Evolutionary conservation across 257 asterid genomes (phyloP), one percentile per base, ranked within the genome.

Genomic region (Salvia hispanica): DNA sequence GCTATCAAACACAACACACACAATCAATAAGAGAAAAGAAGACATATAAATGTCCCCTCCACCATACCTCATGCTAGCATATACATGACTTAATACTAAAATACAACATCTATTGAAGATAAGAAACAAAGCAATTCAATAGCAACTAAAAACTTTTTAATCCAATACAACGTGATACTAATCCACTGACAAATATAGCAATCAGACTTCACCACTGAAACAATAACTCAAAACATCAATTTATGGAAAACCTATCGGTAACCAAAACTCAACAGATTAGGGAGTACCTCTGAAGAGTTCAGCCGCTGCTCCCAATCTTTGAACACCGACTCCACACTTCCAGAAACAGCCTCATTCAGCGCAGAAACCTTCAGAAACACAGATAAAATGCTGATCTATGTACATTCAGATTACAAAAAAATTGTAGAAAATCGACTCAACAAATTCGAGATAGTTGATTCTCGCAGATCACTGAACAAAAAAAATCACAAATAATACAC

Each of bases 261-360:
- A 43, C 55, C 7, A 63, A 69, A 58, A 2, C 39, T 54, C 9
- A 44, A 13, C 7, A 76, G 10, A 11, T 21, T 62, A 25, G 31
- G 63, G 25, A 42, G 33, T 85, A 90, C 99, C 97, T 90, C 95
- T 0, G 89, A 75, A 56, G 96, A 66, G 82, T 86, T 81, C 50
- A 93, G 88, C n/a, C 96, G 96, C 73, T 84, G 92, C 69, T 93
- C 99, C 99, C 99, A 93, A 53, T 94, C 89, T 82, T 74, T 90
- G 77, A 93, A 93, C 47, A 93, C 95, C 4, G 95, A 78, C 80
- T 90, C 86, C 56, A 78, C 97, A 76, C 97, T 93, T 75, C 97
- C 99, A 52, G 88, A 59, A 72, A 83, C 87, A 78, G 97, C 85
- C 76, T 93, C 99, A 67, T 93, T 93, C 80, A 93, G 68, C 2